phyloP scores from a whole-genome alignment of 257 asterid genomes.

The Cordia subcordata region DNA sequence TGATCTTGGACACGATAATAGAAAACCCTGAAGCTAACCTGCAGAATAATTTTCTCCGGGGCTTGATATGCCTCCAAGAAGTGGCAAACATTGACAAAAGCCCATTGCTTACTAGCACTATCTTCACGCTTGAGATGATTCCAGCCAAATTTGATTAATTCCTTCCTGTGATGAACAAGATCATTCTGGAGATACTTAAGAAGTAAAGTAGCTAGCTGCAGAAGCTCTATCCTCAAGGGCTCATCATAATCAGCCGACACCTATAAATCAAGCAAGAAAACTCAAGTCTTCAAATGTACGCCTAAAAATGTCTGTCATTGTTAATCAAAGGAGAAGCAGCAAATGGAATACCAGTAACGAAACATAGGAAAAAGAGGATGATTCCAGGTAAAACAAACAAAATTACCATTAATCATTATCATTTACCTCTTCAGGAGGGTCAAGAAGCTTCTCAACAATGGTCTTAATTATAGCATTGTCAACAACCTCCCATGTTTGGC shows the following conservation, averaged over 20 bases:
- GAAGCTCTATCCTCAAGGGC: conserved; percentile 98
- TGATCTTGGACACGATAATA: background rate
- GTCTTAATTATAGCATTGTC: conserved; percentile 87
- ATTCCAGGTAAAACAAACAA: background rate
- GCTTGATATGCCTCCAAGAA: conserved; percentile 99
- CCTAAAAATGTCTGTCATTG: background rate
- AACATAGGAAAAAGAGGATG: background rate
- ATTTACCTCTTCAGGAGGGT: conserved; percentile 98
- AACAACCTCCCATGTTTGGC: conserved; percentile 98
- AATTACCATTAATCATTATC: background rate
- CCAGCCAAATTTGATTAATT: conserved; percentile 98
- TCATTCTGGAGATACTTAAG: conserved; percentile 96
- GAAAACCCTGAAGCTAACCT: conserved; percentile 41
- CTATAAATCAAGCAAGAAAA: conserved; percentile 30
- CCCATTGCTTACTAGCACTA: conserved; percentile 99
- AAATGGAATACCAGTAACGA: conserved; percentile 2
- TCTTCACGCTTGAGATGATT: conserved; percentile 99
- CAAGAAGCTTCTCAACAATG: conserved; percentile 93
- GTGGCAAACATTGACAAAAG: conserved; percentile 99
- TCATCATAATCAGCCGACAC: conserved; percentile 93
- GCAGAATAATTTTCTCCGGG: conserved; percentile 95
- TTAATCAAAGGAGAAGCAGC: conserved; percentile 1
- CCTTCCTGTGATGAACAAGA: conserved; percentile 96
- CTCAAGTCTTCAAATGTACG: background rate
- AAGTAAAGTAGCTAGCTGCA: conserved; percentile 97